Percentiles rank a stretch among this genome's conserved stretches.
These are phyloP conservation scores for Mortierella sp. DNA, from an alignment of 371 early-diverging fungal genomes.

Conservation along the genomic window DNA sequence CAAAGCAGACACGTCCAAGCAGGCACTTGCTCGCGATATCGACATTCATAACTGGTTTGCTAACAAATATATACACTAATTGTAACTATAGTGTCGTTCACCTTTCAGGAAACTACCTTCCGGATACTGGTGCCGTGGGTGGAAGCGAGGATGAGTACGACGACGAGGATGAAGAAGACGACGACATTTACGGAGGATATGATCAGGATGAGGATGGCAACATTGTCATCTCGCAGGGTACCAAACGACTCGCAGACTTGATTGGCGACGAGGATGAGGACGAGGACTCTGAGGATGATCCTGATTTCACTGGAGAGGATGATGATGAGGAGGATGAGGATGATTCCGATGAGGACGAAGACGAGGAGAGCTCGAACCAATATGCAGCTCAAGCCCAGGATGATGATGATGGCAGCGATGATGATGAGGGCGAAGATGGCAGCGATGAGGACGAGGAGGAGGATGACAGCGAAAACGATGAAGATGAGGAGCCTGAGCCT, in stretches of 20 bases:
- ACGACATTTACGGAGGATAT: conserved; percentile 31
- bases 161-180: conserved; percentile 11
- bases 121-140: conserved; percentile 28
- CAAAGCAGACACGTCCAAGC: neutral
- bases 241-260: conserved; percentile 45
- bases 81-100: conserved; percentile 64
- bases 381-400: conserved; percentile 20
- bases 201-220: conserved; percentile 58
- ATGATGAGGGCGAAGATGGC: conserved; percentile 19
- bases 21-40: neutral
- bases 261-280: conserved; percentile 62
- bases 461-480: conserved; percentile 28
- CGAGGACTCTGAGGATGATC: conserved; percentile 60
- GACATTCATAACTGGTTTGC: neutral
- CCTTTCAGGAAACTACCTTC: conserved; percentile 83
- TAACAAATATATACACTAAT: neutral
- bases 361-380: neutral
- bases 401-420: conserved; percentile 15
- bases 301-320: conserved; percentile 60
- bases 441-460: conserved; percentile 17
- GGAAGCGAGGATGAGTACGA: conserved; percentile 19
- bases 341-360: conserved; percentile 21
- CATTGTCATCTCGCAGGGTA: conserved; percentile 16
- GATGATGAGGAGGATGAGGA: conserved; percentile 61
- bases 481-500: conserved; percentile 56